Base-by-base conservation (phyloP, 805 yeast species). In the Metschnikowia baotianmanensis region DNA sequence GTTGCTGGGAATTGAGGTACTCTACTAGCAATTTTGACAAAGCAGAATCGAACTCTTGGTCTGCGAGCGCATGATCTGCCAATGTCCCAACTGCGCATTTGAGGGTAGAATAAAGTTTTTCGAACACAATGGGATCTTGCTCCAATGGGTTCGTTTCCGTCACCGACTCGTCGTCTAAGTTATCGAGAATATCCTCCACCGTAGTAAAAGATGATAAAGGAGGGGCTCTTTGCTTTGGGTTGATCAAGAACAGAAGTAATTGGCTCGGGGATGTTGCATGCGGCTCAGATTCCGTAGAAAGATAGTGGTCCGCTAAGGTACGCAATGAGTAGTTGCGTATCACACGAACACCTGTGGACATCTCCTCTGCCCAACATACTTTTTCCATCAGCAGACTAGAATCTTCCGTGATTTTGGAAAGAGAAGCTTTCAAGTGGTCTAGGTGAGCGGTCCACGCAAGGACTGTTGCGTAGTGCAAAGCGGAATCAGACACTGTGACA, bases 381-480 rank as follows among this genome's bases (percentile, higher is more conserved):
- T 52, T 48, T 18, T 53, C 60, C 25, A 49, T 48, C 33, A 49
- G 32, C 40, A 48, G 54, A 18, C 37, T 37, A 12, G 44, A 42
- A 9, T 40, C 42, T 13, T 40, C 51, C 13, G 48, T 40, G 11
- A 40, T 28, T 5, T 32, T 27, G 34, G 34, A 26, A 27, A 42
- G 25, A 12, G 16, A 17, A 11, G 25, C 17, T 29, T 48, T 56
- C 26, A 57, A 43, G 8, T 45, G 31, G n/a, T 32, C 40, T 32
- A 62, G 38, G 25, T 59, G 61, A 19, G 50, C 51, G 26, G 51
- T 46, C 25, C 61, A 30, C 1, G 63, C 66, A 38, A 57, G 38
- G 19, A 54, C 51, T 34, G 58, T 56, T 3, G 63, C 65, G 45
- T 54, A 58, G 27, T 50, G 33, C 27, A 19, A 27, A n/a, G 31